A percentile compares a stretch with the other conserved stretches of the same genome.
Conservation (phyloP, 164 flowering plant genomes). For the Magnolia changhungtana region DNA sequence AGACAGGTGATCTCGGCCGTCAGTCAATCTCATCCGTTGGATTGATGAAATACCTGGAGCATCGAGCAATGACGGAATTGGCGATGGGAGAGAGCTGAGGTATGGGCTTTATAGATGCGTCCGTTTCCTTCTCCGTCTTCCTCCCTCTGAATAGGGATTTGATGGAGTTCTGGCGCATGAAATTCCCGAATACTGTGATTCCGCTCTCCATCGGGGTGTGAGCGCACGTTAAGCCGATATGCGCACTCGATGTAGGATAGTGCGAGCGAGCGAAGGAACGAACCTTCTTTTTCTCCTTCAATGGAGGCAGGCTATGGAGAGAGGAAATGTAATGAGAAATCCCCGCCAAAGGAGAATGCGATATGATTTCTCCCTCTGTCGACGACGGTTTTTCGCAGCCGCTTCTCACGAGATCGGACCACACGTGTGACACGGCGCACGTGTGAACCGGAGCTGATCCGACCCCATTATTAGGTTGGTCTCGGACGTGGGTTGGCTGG, state of each 20-base stretch:
- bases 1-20: neutral
- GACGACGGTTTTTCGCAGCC: too few species aligned
- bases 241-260: neutral
- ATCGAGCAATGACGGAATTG: slow-evolving; percentile 38
- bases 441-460: too few species aligned
- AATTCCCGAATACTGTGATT: slow-evolving; percentile 9
- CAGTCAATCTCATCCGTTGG: neutral
- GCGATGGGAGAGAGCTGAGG: slow-evolving; percentile 34
- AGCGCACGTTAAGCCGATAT: neutral
- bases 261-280: too few species aligned
- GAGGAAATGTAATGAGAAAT: neutral
- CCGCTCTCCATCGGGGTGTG: slow-evolving; percentile 12
- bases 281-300: too few species aligned
- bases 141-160: slow-evolving; percentile 19
- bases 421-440: too few species aligned
- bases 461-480: too few species aligned
- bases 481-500: too few species aligned
- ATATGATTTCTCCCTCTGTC: too few species aligned
- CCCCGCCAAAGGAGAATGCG: neutral
- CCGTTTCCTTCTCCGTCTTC: neutral
- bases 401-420: too few species aligned
- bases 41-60: slow-evolving; percentile 34
- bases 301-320: neutral
- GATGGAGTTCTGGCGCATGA: slow-evolving; percentile 19
- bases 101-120: slow-evolving; percentile 13